Conservation (phyloP, 2,329 filamentous ascomycete species). For the Emericellopsis atlantica region DNA sequence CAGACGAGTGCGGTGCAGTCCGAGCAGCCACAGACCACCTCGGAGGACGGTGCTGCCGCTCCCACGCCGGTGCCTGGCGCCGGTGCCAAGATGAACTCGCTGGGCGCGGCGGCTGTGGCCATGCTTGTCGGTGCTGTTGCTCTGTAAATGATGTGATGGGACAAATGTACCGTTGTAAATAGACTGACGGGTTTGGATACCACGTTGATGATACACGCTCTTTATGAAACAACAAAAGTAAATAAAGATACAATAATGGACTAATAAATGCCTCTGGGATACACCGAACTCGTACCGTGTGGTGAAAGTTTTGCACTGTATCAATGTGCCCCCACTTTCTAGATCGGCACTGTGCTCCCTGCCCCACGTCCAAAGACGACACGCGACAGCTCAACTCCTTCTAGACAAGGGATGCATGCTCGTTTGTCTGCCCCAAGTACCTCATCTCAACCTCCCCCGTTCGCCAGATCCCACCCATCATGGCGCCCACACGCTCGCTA, state of each 20-base stretch:
- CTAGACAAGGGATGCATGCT: too few relatives aligned
- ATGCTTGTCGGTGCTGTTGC: background rate
- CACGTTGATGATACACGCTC: background rate
- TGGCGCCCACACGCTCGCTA: conserved; percentile 1
- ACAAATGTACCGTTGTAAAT: background rate
- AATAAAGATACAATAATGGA: too few relatives aligned
- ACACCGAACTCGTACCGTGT: too few relatives aligned
- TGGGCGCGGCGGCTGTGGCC: conserved; percentile 2
- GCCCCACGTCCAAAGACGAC: too few relatives aligned
- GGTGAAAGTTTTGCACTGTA: too few relatives aligned
- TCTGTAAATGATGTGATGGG: background rate
- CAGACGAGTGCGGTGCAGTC: too few relatives aligned
- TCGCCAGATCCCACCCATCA: background rate
- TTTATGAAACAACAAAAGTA: background rate
- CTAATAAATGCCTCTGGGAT: too few relatives aligned
- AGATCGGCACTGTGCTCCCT: too few relatives aligned
- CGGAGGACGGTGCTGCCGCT: background rate
- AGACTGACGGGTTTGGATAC: background rate
- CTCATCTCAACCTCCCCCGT: background rate
- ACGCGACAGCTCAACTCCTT: too few relatives aligned
- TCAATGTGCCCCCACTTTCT: too few relatives aligned
- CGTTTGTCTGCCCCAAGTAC: too few relatives aligned
- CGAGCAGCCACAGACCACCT: background rate
- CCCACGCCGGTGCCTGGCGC: background rate
- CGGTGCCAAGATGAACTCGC: background rate